Evolutionary conservation across 345 rosid genomes (phyloP).

Genomic region (Stellera chamaejasme): DNA sequence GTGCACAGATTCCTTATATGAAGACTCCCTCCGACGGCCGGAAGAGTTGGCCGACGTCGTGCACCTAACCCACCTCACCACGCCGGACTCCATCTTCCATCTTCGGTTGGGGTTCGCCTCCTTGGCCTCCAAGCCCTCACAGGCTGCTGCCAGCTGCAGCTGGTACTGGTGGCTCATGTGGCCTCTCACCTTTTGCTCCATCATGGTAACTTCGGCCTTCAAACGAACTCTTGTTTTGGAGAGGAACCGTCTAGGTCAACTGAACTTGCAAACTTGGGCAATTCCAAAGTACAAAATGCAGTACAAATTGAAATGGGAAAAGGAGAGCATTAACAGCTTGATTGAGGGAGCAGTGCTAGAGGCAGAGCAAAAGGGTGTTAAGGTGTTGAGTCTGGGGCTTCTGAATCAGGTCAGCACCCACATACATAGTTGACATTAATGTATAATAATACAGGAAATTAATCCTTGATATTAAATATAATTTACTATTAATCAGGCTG

Average conservation of each 20-base stretch:
- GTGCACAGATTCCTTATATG: constrained; percentile 18
- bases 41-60: constrained; percentile 36
- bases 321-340: constrained; percentile 23
- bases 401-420: constrained; percentile 33
- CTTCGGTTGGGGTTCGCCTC: constrained; percentile 35
- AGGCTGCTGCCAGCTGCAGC: background rate
- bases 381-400: constrained; percentile 36
- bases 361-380: constrained; percentile 30
- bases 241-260: constrained; percentile 21
- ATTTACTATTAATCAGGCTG: too few relatives aligned
- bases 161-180: constrained; percentile 27
- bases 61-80: constrained; percentile 47
- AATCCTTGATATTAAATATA: too few relatives aligned
- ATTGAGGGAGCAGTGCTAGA: constrained; percentile 36
- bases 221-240: constrained; percentile 19
- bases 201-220: constrained; percentile 17
- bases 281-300: constrained; percentile 24
- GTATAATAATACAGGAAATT: too few relatives aligned
- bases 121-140: constrained; percentile 37
- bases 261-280: constrained; percentile 27
- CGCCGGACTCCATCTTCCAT: constrained; percentile 45
- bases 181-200: constrained; percentile 26
- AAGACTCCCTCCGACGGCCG: constrained; percentile 18
- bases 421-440: too few relatives aligned
- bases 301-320: constrained; percentile 28